Conservation (phyloP, 73 alveolate species). For the Paramecium caudatum region DNA sequence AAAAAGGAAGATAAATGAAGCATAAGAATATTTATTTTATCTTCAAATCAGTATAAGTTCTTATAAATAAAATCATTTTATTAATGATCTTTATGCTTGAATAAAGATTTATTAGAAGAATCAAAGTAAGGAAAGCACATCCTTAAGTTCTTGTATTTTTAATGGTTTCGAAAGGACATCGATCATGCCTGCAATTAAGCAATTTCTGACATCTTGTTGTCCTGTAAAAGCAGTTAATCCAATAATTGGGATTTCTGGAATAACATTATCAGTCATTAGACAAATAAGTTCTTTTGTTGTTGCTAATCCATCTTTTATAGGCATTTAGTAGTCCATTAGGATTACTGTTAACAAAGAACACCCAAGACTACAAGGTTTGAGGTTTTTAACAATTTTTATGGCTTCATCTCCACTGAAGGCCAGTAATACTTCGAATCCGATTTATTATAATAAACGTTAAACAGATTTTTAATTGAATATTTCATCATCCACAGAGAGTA, state of each 20-base stretch:
- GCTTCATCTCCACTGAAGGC: constrained; percentile 56
- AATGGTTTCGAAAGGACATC: constrained; percentile 66
- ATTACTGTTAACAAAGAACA: background rate
- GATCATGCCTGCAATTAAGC: constrained; percentile 58
- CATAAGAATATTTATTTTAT: no score
- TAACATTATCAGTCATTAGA: background rate
- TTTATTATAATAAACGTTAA: background rate
- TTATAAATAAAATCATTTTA: no score
- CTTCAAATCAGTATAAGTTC: no score
- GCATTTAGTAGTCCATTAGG: constrained; percentile 53
- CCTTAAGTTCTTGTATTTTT: constrained; percentile 27
- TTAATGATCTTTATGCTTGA: no score
- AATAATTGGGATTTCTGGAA: constrained; percentile 35
- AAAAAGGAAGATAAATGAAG: no score
- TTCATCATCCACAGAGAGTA: constrained; percentile 60
- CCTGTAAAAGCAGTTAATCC: constrained; percentile 66
- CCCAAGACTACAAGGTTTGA: background rate
- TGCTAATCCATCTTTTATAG: constrained; percentile 11
- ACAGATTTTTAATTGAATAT: constrained; percentile 61
- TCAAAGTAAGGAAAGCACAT: constrained; percentile 31
- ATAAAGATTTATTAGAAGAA: no score
- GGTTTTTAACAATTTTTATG: background rate
- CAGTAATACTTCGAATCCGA: constrained; percentile 14
- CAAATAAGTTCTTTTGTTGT: constrained; percentile 19
- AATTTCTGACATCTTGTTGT: background rate